These are phyloP conservation scores for Penicillium nucicola DNA, from an alignment of 495 filamentous ascomycete species.

Conservation along the genomic window DNA sequence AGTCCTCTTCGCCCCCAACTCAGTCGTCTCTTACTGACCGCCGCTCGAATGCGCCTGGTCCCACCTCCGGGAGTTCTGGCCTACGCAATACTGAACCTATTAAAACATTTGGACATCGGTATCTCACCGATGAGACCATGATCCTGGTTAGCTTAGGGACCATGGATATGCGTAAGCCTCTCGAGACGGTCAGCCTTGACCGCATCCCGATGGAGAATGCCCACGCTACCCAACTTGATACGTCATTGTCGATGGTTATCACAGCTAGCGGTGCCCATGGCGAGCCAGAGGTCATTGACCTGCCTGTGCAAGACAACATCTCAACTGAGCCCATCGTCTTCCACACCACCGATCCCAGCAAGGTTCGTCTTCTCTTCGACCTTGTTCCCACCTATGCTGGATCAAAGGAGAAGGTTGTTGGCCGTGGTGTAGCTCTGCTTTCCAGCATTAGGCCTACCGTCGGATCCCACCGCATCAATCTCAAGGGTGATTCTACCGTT, in stretches of 20 bases:
- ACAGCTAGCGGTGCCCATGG: conserved; percentile 86
- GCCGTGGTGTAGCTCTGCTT: conserved; percentile 87
- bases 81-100: conserved; percentile 62
- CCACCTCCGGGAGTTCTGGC: conserved; percentile 32
- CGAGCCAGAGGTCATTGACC: conserved; percentile 82
- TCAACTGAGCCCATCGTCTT: conserved; percentile 90
- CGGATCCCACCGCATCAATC: conserved; percentile 75
- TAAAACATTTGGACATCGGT: conserved; percentile 94
- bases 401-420: conserved; percentile 80
- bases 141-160: conserved; percentile 89
- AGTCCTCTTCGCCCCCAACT: conserved; percentile 41
- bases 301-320: conserved; percentile 91
- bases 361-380: conserved; percentile 89
- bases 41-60: conserved; percentile 42
- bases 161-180: conserved; percentile 84
- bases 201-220: conserved; percentile 80
- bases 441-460: conserved; percentile 78
- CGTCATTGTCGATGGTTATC: conserved; percentile 85
- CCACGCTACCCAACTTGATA: conserved; percentile 89
- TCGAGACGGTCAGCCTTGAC: conserved; percentile 83
- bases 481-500: conserved; percentile 90
- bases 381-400: conserved; percentile 97
- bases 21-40: conserved; percentile 52
- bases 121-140: conserved; percentile 84
- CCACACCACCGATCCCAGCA: conserved; percentile 68